A percentile compares a stretch with the other conserved stretches of the same genome.
Evolutionary conservation across 73 alveolate genomes (phyloP).

Genomic region (Symbiodinium pilosum): DNA sequence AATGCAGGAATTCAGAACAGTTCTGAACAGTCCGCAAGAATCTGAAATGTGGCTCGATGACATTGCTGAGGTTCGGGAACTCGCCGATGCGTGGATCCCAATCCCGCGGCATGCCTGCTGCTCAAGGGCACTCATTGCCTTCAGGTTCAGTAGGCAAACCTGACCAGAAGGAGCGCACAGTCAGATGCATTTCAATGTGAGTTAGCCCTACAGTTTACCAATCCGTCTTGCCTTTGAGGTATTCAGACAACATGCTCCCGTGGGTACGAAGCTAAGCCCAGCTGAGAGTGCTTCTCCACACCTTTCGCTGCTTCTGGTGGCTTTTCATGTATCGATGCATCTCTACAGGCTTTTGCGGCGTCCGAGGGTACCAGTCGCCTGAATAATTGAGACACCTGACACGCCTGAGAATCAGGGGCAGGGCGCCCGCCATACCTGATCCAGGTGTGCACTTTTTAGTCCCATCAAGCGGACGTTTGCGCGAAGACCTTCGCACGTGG

Average conservation of each 20-base stretch:
- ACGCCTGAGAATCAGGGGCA: background rate
- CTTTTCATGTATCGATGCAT: background rate
- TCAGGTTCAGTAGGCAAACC: too few species aligned
- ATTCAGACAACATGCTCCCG: background rate
- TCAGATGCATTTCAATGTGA: background rate
- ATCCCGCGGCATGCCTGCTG: background rate
- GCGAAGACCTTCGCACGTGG: background rate
- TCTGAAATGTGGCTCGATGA: too few species aligned
- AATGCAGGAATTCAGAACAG: background rate
- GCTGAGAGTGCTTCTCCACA: background rate
- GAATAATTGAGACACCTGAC: background rate
- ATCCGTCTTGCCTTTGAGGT: background rate
- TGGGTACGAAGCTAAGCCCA: background rate
- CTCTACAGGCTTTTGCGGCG: background rate
- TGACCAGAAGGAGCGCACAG: too few species aligned
- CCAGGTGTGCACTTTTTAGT: background rate
- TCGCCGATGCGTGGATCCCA: background rate
- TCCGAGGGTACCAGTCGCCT: slow-evolving; percentile 10
- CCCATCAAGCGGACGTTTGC: background rate
- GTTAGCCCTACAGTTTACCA: too few species aligned
- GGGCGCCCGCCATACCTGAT: background rate
- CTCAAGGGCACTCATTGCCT: background rate
- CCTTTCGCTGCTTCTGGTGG: background rate
- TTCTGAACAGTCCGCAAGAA: too few species aligned
- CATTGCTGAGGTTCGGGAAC: background rate